phyloP scores from a whole-genome alignment of 164 flowering plant genomes.

The Kalanchoe fedtschenkoi region DNA sequence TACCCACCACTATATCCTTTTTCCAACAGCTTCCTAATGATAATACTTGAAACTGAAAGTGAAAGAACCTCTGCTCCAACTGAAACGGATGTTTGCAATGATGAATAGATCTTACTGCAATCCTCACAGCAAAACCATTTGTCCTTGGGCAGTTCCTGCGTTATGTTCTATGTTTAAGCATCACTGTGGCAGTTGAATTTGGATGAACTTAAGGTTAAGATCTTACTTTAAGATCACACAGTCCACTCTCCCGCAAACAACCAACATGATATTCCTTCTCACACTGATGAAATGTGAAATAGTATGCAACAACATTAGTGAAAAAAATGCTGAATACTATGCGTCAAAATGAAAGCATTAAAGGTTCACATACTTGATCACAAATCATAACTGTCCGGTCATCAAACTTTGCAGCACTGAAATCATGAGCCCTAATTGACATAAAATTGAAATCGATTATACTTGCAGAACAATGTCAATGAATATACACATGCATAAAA shows the following conservation, averaged over 20 bases:
- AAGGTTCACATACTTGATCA: slow-evolving; percentile 60
- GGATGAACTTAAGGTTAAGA: not conserved
- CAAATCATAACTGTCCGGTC: slow-evolving; percentile 78
- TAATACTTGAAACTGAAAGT: slow-evolving; percentile 21
- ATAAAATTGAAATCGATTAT: not conserved
- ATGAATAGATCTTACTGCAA: slow-evolving; percentile 47
- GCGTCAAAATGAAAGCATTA: not conserved
- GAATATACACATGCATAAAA: not conserved
- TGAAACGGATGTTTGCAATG: slow-evolving; percentile 32
- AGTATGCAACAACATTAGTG: slow-evolving; percentile 7
- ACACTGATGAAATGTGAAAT: slow-evolving; percentile 40
- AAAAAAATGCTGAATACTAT: not conserved
- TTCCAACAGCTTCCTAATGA: slow-evolving; percentile 37
- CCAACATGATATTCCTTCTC: slow-evolving; percentile 90
- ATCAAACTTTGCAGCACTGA: slow-evolving; percentile 52
- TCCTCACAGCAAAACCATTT: slow-evolving; percentile 82
- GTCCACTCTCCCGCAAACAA: slow-evolving; percentile 57
- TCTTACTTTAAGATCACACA: slow-evolving; percentile 69
- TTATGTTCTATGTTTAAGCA: not conserved
- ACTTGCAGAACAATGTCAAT: not conserved
- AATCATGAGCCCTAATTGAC: slow-evolving; percentile 53
- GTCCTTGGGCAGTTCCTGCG: slow-evolving; percentile 72
- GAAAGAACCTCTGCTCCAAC: slow-evolving; percentile 44
- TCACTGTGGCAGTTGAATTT: not conserved
- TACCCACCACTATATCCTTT: slow-evolving; percentile 28